phyloP scores from a whole-genome alignment of 163 green algal species.

The Coccomyxa subellipsoidea region DNA sequence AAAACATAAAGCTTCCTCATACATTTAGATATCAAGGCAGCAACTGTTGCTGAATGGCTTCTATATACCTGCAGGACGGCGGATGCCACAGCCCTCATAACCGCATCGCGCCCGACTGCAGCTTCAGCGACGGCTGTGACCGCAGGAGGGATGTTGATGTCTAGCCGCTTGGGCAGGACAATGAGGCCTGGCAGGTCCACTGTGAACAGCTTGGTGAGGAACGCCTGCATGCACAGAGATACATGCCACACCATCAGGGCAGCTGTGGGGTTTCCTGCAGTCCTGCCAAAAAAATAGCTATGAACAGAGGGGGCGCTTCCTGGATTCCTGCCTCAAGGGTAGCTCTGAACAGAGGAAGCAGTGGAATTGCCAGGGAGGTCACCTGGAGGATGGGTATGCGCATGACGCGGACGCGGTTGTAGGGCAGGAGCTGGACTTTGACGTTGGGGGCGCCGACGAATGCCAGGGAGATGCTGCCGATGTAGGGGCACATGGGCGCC shows the following conservation, averaged over 20 bases:
- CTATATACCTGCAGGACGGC: conserved; percentile 81
- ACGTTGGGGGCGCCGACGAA: conserved; percentile 87
- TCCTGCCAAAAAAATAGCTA: too few relatives aligned
- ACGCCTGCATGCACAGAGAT: conserved; percentile 56
- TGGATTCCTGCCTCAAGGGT: too few relatives aligned
- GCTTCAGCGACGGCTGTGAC: conserved; percentile 86
- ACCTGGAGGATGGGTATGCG: conserved; percentile 78
- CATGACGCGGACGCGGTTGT: conserved; percentile 92
- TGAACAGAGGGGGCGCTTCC: too few relatives aligned
- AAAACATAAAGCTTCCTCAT: neutral
- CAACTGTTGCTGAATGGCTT: too few relatives aligned
- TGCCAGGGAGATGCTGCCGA: conserved; percentile 83
- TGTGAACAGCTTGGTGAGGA: conserved; percentile 87
- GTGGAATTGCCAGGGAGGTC: neutral
- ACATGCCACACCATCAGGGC: neutral
- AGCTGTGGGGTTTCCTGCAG: neutral
- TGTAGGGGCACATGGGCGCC: conserved; percentile 86
- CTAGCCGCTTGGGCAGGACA: conserved; percentile 85
- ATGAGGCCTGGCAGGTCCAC: conserved; percentile 89
- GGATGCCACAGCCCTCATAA: conserved; percentile 86
- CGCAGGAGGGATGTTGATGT: conserved; percentile 85
- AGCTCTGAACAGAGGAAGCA: too few relatives aligned
- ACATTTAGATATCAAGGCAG: too few relatives aligned
- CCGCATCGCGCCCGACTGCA: conserved; percentile 84
- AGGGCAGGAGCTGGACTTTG: conserved; percentile 90